These are phyloP conservation scores for Saccharomyces uvarum DNA, from an alignment of 1,139 yeast species.

Conservation along the genomic window DNA sequence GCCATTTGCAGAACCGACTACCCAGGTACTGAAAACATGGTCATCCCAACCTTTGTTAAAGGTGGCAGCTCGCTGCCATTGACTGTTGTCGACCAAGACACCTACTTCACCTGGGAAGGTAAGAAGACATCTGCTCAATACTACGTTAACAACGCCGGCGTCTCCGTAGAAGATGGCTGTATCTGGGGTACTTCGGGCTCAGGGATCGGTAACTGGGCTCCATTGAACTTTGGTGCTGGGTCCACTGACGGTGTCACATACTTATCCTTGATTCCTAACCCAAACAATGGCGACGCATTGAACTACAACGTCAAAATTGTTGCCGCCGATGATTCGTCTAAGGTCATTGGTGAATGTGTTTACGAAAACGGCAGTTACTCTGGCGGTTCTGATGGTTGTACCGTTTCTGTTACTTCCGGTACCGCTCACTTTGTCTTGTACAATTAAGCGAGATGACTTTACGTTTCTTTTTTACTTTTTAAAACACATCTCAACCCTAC, in stretches of 20 bases:
- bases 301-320: conserved; percentile 65
- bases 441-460: conserved; percentile 14
- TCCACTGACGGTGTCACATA: conserved; percentile 53
- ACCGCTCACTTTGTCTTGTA: conserved; percentile 63
- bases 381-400: conserved; percentile 72
- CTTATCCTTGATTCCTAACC: conserved; percentile 74
- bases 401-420: conserved; percentile 63
- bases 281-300: conserved; percentile 56
- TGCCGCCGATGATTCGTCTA: conserved; percentile 46
- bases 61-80: conserved; percentile 53
- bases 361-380: conserved; percentile 58
- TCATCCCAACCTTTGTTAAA: conserved; percentile 62
- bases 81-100: conserved; percentile 56
- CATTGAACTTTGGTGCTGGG: conserved; percentile 74
- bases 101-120: conserved; percentile 61
- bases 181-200: conserved; percentile 62
- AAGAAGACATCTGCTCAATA: conserved; percentile 65
- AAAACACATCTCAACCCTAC: not conserved
- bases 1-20: conserved; percentile 82
- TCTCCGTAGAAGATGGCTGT: conserved; percentile 64
- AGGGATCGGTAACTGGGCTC: conserved; percentile 79
- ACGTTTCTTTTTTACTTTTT: not conserved
- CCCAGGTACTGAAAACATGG: conserved; percentile 87
- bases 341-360: conserved; percentile 52
- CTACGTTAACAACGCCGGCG: conserved; percentile 78